Evolutionary conservation across 2,329 filamentous ascomycete genomes (phyloP).

Genomic region (Alternaria arborescens): DNA sequence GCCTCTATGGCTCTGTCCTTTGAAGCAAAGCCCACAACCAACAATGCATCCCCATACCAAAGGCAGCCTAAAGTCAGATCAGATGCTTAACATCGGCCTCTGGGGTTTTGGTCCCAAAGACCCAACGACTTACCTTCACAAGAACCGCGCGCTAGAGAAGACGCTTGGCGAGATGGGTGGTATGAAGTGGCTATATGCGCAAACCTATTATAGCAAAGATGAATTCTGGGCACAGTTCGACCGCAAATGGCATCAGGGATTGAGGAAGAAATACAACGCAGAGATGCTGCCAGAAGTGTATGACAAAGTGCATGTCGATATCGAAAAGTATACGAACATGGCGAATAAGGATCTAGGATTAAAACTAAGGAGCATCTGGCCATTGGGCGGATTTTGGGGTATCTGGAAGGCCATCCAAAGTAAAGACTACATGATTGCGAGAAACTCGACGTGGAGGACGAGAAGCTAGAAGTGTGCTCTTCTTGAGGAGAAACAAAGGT

Average conservation of each 20-base stretch:
- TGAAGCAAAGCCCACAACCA: conserved; percentile 47
- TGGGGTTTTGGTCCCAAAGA: conserved; percentile 75
- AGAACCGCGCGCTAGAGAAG: conserved; percentile 69
- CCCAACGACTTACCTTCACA: conserved; percentile 54
- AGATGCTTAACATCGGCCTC: conserved; percentile 67
- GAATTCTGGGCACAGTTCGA: conserved; percentile 76
- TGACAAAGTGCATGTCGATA: conserved; percentile 68
- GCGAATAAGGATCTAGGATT: conserved; percentile 36
- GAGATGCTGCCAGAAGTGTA: conserved; percentile 69
- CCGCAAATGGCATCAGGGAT: conserved; percentile 64
- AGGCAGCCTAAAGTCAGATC: conserved; percentile 35
- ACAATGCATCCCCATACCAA: conserved; percentile 49
- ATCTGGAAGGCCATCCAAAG: conserved; percentile 51
- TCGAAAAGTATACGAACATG: conserved; percentile 40
- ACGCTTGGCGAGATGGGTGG: conserved; percentile 67
- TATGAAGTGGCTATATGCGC: conserved; percentile 75
- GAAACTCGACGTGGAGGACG: conserved; percentile 47
- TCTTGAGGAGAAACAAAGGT: neutral
- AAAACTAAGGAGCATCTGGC: conserved; percentile 44
- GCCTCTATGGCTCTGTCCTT: conserved; percentile 60
- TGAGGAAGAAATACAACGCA: conserved; percentile 68
- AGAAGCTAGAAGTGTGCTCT: neutral
- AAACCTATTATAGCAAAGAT: conserved; percentile 71
- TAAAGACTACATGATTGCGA: conserved; percentile 48
- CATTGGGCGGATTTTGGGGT: conserved; percentile 50